Evolutionary conservation across 1,284 basidiomycete genomes (phyloP).

Genomic region (Melampsora larici-populina): DNA sequence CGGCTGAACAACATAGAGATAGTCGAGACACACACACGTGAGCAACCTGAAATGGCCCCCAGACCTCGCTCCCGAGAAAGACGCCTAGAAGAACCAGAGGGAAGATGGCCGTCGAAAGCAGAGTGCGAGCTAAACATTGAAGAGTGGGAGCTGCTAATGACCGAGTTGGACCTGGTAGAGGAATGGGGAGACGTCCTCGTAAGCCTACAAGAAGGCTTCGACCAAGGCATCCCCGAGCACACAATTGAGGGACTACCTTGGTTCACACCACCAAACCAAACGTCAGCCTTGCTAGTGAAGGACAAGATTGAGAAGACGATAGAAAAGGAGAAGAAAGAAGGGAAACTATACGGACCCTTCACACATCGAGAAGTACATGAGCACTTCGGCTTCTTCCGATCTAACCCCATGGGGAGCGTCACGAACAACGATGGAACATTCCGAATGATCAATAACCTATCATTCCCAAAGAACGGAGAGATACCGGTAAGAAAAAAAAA

Average conservation of each 20-base stretch:
- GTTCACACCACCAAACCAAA: too few species aligned
- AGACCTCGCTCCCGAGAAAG: too few species aligned
- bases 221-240: conserved; percentile 11
- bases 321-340: too few species aligned
- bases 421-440: background rate
- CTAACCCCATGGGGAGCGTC: too few species aligned
- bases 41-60: too few species aligned
- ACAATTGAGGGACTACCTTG: background rate
- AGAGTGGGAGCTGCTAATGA: background rate
- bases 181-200: background rate
- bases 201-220: background rate
- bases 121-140: background rate
- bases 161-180: too few species aligned
- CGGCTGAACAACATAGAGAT: too few species aligned
- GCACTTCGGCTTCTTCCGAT: background rate
- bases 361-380: background rate
- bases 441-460: conserved; percentile 1
- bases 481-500: too few species aligned
- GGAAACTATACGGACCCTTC: conserved; percentile 1
- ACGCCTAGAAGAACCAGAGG: too few species aligned
- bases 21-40: too few species aligned
- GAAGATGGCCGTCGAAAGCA: background rate
- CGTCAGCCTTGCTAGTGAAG: too few species aligned
- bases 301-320: too few species aligned
- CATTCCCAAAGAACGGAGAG: background rate